Base-by-base conservation (phyloP, 192 early-diverging fungal species). In the Geranomyces michiganensis region DNA sequence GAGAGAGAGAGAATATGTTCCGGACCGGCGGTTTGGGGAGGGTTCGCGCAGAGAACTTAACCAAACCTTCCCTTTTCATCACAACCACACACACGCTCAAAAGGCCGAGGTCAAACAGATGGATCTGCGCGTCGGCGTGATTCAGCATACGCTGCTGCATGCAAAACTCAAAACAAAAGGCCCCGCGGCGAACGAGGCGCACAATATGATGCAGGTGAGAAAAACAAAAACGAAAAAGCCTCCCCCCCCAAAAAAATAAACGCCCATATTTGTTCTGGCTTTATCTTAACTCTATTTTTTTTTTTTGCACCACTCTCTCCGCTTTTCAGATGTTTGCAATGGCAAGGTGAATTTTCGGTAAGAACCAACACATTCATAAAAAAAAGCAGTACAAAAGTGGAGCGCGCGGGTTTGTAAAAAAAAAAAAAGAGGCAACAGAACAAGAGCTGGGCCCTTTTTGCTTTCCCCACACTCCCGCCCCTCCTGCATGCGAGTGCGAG, bases 81-180 rank as follows among this genome's bases (percentile, higher is more conserved):
- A 3, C 36, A 41, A n/a, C n/a, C n/a, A n/a, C 14, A 69, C 19
- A 6, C 41, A 12, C n/a, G n/a, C n/a, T n/a, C 46, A n/a, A n/a
- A 22, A 84, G 82, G 51, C 62, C 1, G 86, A 87, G 63, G 81
- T 87, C 47, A 87, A 87, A 65, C 86, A 87, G 56, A 87, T 87
- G 82, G 79, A 87, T 47, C 66, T 87, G 59, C 71, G 86, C 29
- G 81, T 84, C 51, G 86, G 86, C 19, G 86, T 87, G 0, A 85
- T 87, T 43, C 77, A 87, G 67, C 82, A 87, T 63, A 80, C 80
- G 41, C 72, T 85, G 47, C 76, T 85, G 32, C 76, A 81, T 55
- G 79, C 80, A 22, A 84, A 84, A 48, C 32, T 67, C 47, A 67
- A 67, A 32, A 67, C 49, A 26, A 67, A 56, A 30, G 66, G 66